These are phyloP conservation scores for Dactylellina drechsleri DNA, from an alignment of 2,329 filamentous ascomycete genomes.

Conservation along the genomic window DNA sequence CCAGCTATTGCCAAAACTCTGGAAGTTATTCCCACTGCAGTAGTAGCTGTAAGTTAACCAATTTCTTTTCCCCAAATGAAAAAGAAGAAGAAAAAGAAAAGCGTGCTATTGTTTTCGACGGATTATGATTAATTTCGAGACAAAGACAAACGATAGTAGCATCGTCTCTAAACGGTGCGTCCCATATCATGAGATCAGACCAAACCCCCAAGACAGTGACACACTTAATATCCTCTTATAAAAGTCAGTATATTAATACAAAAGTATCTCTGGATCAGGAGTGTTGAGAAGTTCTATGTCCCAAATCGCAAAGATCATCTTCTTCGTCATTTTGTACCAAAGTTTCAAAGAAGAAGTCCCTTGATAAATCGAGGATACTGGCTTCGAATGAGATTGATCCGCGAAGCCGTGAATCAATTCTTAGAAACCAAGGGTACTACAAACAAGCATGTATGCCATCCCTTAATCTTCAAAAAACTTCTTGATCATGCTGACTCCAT, in stretches of 20 bases:
- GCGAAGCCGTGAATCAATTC: slow-evolving; percentile 78
- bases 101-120: not conserved
- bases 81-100: too few relatives aligned
- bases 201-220: too few relatives aligned
- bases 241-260: not conserved
- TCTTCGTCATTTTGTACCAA: slow-evolving; percentile 86
- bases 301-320: slow-evolving; percentile 77
- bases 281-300: slow-evolving; percentile 86
- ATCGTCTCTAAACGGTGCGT: slow-evolving; percentile 81
- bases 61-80: too few relatives aligned
- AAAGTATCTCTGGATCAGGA: slow-evolving; percentile 60
- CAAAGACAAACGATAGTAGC: slow-evolving; percentile 85
- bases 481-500: not conserved
- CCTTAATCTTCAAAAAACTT: not conserved
- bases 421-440: slow-evolving; percentile 67
- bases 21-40: slow-evolving; percentile 10
- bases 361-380: slow-evolving; percentile 91
- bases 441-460: slow-evolving; percentile 62
- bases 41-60: slow-evolving; percentile 40
- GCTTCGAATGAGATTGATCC: slow-evolving; percentile 83
- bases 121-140: not conserved
- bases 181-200: too few relatives aligned
- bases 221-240: not conserved
- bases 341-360: slow-evolving; percentile 82
- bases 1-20: not conserved